A percentile compares a stretch with the other conserved stretches of the same genome.
These are phyloP conservation scores for Prunus yedoensis DNA, from an alignment of 331 rosid species.

Conservation along the genomic window DNA sequence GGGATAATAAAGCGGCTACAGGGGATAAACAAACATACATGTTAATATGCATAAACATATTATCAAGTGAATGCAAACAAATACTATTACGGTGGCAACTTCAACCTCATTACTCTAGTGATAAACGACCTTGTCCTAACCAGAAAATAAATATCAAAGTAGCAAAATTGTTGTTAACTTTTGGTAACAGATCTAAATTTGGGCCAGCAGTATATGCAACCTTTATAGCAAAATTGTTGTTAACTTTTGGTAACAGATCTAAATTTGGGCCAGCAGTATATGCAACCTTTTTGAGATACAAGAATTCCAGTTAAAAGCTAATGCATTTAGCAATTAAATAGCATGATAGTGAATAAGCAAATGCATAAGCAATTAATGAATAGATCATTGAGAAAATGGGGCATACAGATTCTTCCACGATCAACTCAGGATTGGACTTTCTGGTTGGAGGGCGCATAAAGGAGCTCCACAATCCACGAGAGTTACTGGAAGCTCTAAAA, in stretches of 20 bases:
- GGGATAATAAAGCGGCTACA: background rate
- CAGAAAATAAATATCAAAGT: background rate
- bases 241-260: too few species aligned
- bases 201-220: too few species aligned
- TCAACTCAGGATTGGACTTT: constrained; percentile 53
- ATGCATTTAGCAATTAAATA: background rate
- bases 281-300: background rate
- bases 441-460: constrained; percentile 43
- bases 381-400: constrained; percentile 14
- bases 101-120: background rate
- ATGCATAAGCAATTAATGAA: constrained; percentile 1
- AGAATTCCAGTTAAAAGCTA: background rate
- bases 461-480: constrained; percentile 65
- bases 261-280: too few species aligned
- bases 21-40: too few species aligned
- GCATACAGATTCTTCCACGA: constrained; percentile 54
- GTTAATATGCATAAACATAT: background rate
- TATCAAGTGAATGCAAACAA: background rate
- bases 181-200: background rate
- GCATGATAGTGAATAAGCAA: background rate
- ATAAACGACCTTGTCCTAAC: background rate
- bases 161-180: background rate
- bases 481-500: constrained; percentile 44
- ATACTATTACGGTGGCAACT: background rate
- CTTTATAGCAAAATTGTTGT: too few species aligned